phyloP scores from a whole-genome alignment of 345 rosid genomes.

The Euclidium syriacum region DNA sequence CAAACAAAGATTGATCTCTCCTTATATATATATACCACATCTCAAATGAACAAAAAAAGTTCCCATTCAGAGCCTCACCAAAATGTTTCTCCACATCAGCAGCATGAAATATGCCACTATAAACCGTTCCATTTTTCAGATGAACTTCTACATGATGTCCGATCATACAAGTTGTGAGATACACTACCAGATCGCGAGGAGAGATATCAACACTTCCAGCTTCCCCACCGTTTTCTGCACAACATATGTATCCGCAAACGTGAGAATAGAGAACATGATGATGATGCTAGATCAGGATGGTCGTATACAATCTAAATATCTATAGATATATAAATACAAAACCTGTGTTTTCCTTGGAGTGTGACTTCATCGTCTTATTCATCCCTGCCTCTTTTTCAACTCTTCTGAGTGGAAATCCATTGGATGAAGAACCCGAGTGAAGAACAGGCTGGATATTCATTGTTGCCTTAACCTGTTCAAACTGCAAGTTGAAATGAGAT shows the following conservation, averaged over 20 bases:
- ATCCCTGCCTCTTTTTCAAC: constrained; percentile 47
- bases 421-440: constrained; percentile 44
- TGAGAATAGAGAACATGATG: constrained; percentile 7
- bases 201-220: constrained; percentile 47
- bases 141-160: constrained; percentile 89
- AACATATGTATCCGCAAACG: constrained; percentile 32
- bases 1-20: neutral
- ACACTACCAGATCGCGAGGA: constrained; percentile 53
- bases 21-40: neutral
- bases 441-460: constrained; percentile 54
- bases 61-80: constrained; percentile 42
- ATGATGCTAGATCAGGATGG: neutral
- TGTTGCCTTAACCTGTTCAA: constrained; percentile 20
- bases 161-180: constrained; percentile 57
- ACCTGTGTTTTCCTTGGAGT: constrained; percentile 44
- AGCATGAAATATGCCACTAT: constrained; percentile 73
- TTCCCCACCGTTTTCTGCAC: constrained; percentile 36
- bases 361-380: constrained; percentile 52
- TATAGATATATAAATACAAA: neutral
- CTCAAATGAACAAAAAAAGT: constrained; percentile 8
- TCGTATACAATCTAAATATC: neutral
- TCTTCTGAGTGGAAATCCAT: constrained; percentile 62
- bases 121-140: constrained; percentile 73
- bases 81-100: constrained; percentile 64
- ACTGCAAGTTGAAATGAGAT: neutral